Evolutionary conservation across 768 basidiomycete genomes (phyloP).

Genomic region (Rhodotorula graminis): DNA sequence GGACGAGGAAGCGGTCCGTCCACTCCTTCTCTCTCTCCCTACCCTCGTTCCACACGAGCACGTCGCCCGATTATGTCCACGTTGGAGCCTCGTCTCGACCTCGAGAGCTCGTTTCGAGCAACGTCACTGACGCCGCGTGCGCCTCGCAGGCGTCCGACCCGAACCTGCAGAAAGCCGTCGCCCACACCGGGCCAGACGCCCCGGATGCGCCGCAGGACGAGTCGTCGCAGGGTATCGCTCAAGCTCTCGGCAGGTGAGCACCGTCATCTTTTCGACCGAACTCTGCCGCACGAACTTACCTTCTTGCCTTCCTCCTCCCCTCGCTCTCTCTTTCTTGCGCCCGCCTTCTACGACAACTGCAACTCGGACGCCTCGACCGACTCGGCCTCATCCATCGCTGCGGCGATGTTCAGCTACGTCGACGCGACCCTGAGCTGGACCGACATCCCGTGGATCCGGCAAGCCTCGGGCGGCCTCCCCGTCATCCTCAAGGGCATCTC

Average conservation of each 20-base stretch:
- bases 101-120: no score
- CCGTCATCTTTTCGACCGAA: no score
- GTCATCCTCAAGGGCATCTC: slow-evolving; percentile 49
- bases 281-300: no score
- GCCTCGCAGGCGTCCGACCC: background rate
- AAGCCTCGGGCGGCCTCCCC: slow-evolving; percentile 44
- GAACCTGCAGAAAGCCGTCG: slow-evolving; percentile 24
- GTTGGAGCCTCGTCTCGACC: no score
- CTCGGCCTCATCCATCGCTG: slow-evolving; percentile 31
- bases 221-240: slow-evolving; percentile 20
- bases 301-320: background rate
- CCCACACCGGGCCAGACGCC: background rate
- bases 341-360: background rate
- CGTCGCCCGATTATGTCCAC: no score
- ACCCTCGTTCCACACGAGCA: background rate
- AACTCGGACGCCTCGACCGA: background rate
- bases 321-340: background rate
- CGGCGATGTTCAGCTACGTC: slow-evolving; percentile 40
- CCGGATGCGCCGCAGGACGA: slow-evolving; percentile 21
- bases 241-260: slow-evolving; percentile 28
- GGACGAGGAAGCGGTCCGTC: slow-evolving; percentile 30
- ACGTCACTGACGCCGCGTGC: no score
- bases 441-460: slow-evolving; percentile 36
- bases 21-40: background rate
- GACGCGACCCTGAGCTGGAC: slow-evolving; percentile 29